Evolutionary conservation across 2,329 filamentous ascomycete species (phyloP), one percentile per base, ranked within the genome.

Genomic region (Tolypocladium tropicale): DNA sequence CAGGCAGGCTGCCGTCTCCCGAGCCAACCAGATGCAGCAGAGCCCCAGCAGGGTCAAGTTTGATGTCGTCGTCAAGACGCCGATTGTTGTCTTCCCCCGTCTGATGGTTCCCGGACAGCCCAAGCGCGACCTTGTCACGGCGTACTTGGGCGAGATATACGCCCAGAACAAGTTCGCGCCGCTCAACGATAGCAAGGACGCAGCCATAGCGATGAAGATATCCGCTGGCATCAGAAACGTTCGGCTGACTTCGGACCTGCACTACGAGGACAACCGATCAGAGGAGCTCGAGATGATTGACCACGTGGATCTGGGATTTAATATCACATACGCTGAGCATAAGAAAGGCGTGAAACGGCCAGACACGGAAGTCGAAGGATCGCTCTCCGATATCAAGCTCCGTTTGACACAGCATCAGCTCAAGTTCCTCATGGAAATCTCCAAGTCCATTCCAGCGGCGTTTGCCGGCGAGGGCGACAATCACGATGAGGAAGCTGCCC

Each of bases 251-350:
- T 97, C 93, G 0, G 85, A 90, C 55, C 90, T 97, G 65, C 83
- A 95, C 67, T 97, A 95, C 64, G 71, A 82, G 0, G 78, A 85
- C 2, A 82, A 84, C 36, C 73, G 81, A 56, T 83, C 83, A 0
- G 94, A 99, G 70, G 91, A 96, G 68, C 77, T 99, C 9, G 90
- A 99, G 68, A 88, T 99, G 76, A 96, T 99, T 63, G 92, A 99
- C 65, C 91, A 96, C 63, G 91, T 99, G 14, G 94, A 99, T 68
- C 76, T 99, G 28, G 89, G 89, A 52, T 96, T 99, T 73, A 89
- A 89, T 58, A 86, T 99, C 61, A 95, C 88, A 2, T 93, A 96
- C 70, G 83, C 92, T 1, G 93, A 97, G 67, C 94, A 99, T 67
- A 85, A 83, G 62, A 71, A 82, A 34, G 88, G 88, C 16, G 77